phyloP scores from a whole-genome alignment of 1,139 yeast genomes.

The Yamadazyma mexicana region DNA sequence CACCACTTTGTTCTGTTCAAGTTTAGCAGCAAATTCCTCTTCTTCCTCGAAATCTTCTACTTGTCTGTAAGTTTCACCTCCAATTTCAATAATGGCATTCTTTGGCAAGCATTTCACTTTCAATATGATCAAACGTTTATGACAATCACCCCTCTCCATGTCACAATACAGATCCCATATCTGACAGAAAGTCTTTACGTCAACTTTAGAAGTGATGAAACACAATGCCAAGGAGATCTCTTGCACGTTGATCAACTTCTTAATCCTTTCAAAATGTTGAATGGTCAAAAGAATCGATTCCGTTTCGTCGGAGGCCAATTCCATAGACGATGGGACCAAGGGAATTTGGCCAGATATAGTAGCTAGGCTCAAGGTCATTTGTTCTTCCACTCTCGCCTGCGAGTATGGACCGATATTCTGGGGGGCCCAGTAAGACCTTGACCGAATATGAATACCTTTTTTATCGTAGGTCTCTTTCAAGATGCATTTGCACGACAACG shows the following conservation, averaged over 20 bases:
- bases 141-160: slow-evolving; percentile 6
- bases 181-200: slow-evolving; percentile 27
- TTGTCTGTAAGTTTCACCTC: slow-evolving; percentile 53
- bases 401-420: slow-evolving; percentile 98
- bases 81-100: slow-evolving; percentile 77
- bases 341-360: slow-evolving; percentile 94
- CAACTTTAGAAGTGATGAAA: slow-evolving; percentile 41
- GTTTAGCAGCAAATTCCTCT: slow-evolving; percentile 33
- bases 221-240: slow-evolving; percentile 53
- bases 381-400: slow-evolving; percentile 61
- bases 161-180: slow-evolving; percentile 42
- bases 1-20: slow-evolving; percentile 13
- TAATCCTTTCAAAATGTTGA: slow-evolving; percentile 73
- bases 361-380: slow-evolving; percentile 42
- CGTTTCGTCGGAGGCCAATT: slow-evolving; percentile 24
- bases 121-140: slow-evolving; percentile 47
- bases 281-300: slow-evolving; percentile 49
- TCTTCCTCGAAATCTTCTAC: slow-evolving; percentile 40
- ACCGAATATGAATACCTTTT: slow-evolving; percentile 82
- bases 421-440: slow-evolving; percentile 97
- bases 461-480: slow-evolving; percentile 27
- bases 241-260: slow-evolving; percentile 48
- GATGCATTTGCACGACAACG: slow-evolving; percentile 53
- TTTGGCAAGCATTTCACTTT: slow-evolving; percentile 67
- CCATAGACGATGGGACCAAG: slow-evolving; percentile 71